Percentiles rank a stretch among this genome's conserved stretches.
These are phyloP conservation scores for Suillus subalutaceus DNA, from an alignment of 768 basidiomycete species.

Conservation along the genomic window DNA sequence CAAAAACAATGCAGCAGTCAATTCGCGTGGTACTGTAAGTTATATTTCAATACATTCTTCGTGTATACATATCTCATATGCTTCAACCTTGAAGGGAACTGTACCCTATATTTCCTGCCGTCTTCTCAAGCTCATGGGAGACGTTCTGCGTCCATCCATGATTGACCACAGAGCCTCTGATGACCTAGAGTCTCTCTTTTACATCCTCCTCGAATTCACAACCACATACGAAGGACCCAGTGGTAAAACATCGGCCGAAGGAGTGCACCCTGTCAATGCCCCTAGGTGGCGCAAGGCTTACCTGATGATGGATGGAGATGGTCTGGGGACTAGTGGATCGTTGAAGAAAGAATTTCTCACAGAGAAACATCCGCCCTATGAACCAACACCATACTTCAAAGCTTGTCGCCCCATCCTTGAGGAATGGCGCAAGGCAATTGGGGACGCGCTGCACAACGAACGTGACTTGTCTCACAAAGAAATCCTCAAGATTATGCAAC, in stretches of 20 bases:
- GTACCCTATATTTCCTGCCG: background rate
- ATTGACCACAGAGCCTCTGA: background rate
- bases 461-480: no score
- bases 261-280: background rate
- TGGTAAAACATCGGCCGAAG: background rate
- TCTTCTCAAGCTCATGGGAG: background rate
- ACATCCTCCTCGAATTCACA: background rate
- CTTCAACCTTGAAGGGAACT: no score
- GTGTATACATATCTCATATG: no score
- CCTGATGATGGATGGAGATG: background rate
- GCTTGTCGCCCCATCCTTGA: background rate
- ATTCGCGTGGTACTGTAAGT: background rate
- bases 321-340: background rate
- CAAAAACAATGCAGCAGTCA: background rate
- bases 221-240: background rate
- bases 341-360: background rate
- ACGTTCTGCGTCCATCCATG: accelerated
- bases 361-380: accelerated
- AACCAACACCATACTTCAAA: background rate
- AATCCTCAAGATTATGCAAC: no score
- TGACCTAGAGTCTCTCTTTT: background rate
- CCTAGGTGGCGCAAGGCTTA: background rate
- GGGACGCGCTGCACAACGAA: no score
- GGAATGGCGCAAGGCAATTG: background rate
- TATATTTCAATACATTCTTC: no score